Evolutionary conservation across 2,329 filamentous ascomycete genomes (phyloP), one percentile per base, ranked within the genome.

Genomic region (Diaporthe ampelina): DNA sequence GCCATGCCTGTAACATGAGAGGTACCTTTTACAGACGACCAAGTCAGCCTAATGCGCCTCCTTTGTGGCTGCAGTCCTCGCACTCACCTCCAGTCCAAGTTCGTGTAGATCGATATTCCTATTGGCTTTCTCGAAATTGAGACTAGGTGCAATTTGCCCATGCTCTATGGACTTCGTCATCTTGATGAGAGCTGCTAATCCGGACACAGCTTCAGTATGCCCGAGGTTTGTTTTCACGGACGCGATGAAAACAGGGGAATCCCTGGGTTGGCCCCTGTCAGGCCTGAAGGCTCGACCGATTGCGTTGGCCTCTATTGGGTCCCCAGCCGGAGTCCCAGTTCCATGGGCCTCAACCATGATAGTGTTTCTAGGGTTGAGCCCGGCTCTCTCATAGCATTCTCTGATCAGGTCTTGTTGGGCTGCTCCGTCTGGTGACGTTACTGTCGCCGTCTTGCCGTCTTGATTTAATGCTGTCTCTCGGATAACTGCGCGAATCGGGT

Each of bases 351-450:
- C 67, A 1, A 70, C 48, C 37, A 43, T 1, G 7, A 10, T 11
- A 21, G 88, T 90, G 43, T 87, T 82, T 1, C 78, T 73, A 37
- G 85, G 84, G 57, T 84, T 79, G 3, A 89, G 82, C 1, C 83
- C 86, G 0, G 85, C 84, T 15, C 80, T 81, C 4, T 78, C 74
- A 75, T 91, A 91, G 0, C 86, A 81, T 0, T 80, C 77, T 37
- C 79, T 80, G 69, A 91, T 91, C 65, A 89, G 87, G 3, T n/a
- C 7, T 6, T 11, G 17, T 19, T 57, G 54, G 15, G 54, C 54
- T 3, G 54, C 54, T 0, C 17, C 19, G 9, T 57, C 17, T 19
- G 54, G 54, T 5, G 29, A 21, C 4, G 54, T 82, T 37, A 83
- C 80, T 2, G 79, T 80, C 8, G 70, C 56, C 1, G 79, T 82